Evolutionary conservation across 2,329 filamentous ascomycete species (phyloP), one percentile per base, ranked within the genome.

Genomic region (Ambrosiella beaveri): DNA sequence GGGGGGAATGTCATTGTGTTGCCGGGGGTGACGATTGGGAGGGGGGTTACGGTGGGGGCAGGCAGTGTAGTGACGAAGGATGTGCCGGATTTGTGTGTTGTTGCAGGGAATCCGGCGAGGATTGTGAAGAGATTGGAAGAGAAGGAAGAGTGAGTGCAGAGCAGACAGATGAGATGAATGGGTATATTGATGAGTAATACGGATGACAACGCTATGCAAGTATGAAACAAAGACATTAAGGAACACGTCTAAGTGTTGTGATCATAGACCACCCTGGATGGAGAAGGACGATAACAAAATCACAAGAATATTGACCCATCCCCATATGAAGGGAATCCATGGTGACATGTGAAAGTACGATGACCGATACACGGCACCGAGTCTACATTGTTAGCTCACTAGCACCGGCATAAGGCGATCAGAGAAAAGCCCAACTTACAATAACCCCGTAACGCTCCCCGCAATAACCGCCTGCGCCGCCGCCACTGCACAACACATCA

Each of bases 251-350:
- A 13, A 27, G 27, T 27, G 3, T 5, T 47, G 6, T 35, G 37
- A 40, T 81, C 70, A 95, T 61, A 95, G 75, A 44, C 87, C 89
- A 54, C 89, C 88, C 67, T 94, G 88, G 56, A 95, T 90, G n/a
- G 88, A 87, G 68, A 95, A 95, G 3, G 88, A 93, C 4, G 88
- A 93, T 62, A 95, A 74, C 54, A 95, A 81, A 51, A 96, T 73
- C 37, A 94, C 78, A 52, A 95, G 69, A 8, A 91, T 82, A 68
- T 88, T 95, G 68, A 91, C 85, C 66, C 87, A 77, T 0, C 82
- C 87, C 90, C 90, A 95, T 19, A 90, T 78, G 65, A 93, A 85
- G 0, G 90, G 90, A 56, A 95, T 86, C 89, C 89, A 95, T 0
- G 90, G 95, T 51, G 88, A 91, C 88, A 95, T 93, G 65, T 82